Evolutionary conservation across 148 eudicot species (phyloP), one percentile per base, ranked within the genome.

Genomic region (Camellia lanceoleosa): DNA sequence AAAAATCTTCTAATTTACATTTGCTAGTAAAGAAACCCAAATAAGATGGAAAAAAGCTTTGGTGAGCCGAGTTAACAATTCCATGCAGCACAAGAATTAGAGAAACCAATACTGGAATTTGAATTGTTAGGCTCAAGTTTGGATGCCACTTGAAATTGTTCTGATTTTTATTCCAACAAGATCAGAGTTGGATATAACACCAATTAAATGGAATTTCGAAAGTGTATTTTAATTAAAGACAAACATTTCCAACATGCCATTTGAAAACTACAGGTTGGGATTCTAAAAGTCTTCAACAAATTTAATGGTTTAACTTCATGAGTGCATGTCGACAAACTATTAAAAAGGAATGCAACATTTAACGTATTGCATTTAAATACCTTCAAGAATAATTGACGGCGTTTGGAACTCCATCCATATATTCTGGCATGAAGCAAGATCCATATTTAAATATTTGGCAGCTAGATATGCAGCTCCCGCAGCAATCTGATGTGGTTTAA

Each of bases 381-480:
- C 95, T 74, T 89, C 87, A 75, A 97, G 91, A 77, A 92, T 87
- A 80, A 83, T 76, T 23, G 91, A 93, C 9, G 98, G 92, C 1
- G 98, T 87, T 83, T 88, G 88, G 83, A 94, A 94, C 89, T 94
- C 98, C 68, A 80, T 76, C 94, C 94, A 97, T 67, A 97, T 82
- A 83, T 80, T 80, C 49, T 86, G 87, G 84, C 85, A 92, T 68
- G 91, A 87, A 74, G 92, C 84, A 58, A 91, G 88, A 86, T 91
- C 91, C 89, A 94, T 81, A 80, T 90, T 94, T 68, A 97, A 77
- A 85, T 88, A 82, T 86, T 89, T 97, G 52, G 95, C 90, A 82
- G 99, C 98, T 82, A 94, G 92, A 81, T 89, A 92, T 66, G 92
- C 97, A 84, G 94, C 95, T 46, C 99, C 99, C 65, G 98, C 98